Conservation (phyloP, 2,329 filamentous ascomycete species). For the Pyrenophora graminea region DNA sequence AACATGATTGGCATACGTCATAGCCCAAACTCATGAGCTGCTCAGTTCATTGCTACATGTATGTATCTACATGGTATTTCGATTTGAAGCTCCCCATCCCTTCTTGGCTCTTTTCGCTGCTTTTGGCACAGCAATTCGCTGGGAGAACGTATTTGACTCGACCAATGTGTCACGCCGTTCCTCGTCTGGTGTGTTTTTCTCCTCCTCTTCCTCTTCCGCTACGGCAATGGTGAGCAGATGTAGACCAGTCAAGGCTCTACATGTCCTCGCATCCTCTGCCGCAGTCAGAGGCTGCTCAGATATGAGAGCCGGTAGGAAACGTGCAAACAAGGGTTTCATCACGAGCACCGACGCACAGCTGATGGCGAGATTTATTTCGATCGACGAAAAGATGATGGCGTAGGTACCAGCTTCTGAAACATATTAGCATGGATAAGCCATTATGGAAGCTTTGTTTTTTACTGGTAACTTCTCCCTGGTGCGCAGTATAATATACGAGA, state of each 20-base stretch:
- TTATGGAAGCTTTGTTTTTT: slow-evolving; percentile 7
- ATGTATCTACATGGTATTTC: slow-evolving; percentile 1
- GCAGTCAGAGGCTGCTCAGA: slow-evolving; percentile 21
- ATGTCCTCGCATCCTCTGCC: slow-evolving; percentile 16
- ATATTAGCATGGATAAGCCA: not conserved
- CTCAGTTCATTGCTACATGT: not conserved
- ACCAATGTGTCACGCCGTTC: slow-evolving; percentile 17
- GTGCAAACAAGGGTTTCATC: slow-evolving; percentile 48
- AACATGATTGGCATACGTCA: slow-evolving; percentile 19
- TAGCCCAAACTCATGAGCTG: slow-evolving; percentile 12
- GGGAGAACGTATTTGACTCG: not conserved
- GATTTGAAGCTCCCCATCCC: not conserved
- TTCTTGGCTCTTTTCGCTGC: not conserved
- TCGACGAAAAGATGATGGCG: slow-evolving; percentile 47
- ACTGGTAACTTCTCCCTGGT: slow-evolving; percentile 29
- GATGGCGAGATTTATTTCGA: slow-evolving; percentile 52
- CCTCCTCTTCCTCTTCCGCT: slow-evolving; percentile 15
- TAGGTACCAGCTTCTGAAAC: slow-evolving; percentile 44
- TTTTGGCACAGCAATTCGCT: not conserved
- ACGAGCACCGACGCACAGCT: slow-evolving; percentile 51
- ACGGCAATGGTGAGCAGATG: slow-evolving; percentile 6
- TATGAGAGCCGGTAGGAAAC: slow-evolving; percentile 41
- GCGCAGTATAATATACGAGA: slow-evolving; percentile 27
- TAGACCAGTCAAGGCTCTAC: slow-evolving; percentile 21
- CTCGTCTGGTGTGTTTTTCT: slow-evolving; percentile 6